A percentile compares a stretch with the other conserved stretches of the same genome.
These are phyloP conservation scores for sweet orange (Citrus sinensis) DNA, from an alignment of 345 rosid genomes.

Conservation along the genomic window DNA sequence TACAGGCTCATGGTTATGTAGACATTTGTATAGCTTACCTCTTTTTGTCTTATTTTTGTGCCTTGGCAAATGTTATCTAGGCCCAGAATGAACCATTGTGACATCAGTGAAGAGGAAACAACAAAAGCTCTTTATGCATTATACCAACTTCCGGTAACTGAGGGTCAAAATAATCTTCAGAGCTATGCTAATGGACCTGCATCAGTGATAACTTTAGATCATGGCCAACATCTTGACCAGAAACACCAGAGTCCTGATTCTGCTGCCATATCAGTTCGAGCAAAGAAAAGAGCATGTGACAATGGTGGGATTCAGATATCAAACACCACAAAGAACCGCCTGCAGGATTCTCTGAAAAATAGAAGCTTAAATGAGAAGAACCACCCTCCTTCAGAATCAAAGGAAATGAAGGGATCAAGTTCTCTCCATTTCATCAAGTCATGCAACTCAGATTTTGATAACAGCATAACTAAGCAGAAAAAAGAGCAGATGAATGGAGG, in stretches of 20 bases:
- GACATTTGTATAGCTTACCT: neutral
- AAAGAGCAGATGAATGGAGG: slow-evolving; percentile 25
- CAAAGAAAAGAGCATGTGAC: slow-evolving; percentile 29
- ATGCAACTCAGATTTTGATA: slow-evolving; percentile 10
- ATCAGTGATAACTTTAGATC: slow-evolving; percentile 18
- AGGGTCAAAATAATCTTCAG: slow-evolving; percentile 26
- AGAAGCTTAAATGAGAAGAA: slow-evolving; percentile 36
- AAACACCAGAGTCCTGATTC: slow-evolving; percentile 19
- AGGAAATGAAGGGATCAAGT: slow-evolving; percentile 19
- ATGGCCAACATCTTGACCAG: slow-evolving; percentile 20
- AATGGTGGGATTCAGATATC: slow-evolving; percentile 26
- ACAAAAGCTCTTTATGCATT: slow-evolving; percentile 32
- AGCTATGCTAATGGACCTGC: slow-evolving; percentile 29
- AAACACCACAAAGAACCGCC: slow-evolving; percentile 29
- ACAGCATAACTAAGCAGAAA: slow-evolving; percentile 8
- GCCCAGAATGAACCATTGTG: slow-evolving; percentile 50
- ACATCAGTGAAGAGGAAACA: slow-evolving; percentile 42
- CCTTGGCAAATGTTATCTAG: slow-evolving; percentile 27
- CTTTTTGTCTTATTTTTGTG: slow-evolving; percentile 13
- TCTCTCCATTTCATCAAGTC: slow-evolving; percentile 19
- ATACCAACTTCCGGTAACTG: slow-evolving; percentile 22
- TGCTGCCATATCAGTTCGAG: slow-evolving; percentile 17
- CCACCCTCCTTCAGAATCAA: slow-evolving; percentile 28
- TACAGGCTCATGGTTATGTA: neutral
- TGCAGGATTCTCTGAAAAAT: slow-evolving; percentile 33